Evolutionary conservation across 2,329 filamentous ascomycete genomes (phyloP).

Genomic region (Fusarium coicis): DNA sequence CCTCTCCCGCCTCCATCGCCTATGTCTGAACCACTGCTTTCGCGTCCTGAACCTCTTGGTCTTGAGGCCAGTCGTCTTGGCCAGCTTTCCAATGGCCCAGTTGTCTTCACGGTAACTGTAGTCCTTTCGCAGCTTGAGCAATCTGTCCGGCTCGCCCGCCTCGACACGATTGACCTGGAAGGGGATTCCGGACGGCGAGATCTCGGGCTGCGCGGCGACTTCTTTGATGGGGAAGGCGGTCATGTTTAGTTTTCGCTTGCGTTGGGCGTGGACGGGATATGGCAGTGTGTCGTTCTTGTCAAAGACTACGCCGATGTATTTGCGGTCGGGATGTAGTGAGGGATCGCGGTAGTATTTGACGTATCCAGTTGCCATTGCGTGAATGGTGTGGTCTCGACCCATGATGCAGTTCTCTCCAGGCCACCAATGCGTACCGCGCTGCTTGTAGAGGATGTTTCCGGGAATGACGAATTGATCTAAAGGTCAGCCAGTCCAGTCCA

Average conservation of each 20-base stretch:
- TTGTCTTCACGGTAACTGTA: slow-evolving; percentile 71
- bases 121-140: slow-evolving; percentile 62
- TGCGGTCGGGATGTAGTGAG: slow-evolving; percentile 80
- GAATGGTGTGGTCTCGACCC: slow-evolving; percentile 96
- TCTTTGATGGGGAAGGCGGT: slow-evolving; percentile 62
- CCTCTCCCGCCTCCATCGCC: slow-evolving; percentile 56
- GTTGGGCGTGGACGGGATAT: slow-evolving; percentile 76
- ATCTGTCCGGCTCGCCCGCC: slow-evolving; percentile 56
- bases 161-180: slow-evolving; percentile 57
- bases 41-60: slow-evolving; percentile 63
- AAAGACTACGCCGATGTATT: slow-evolving; percentile 95
- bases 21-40: slow-evolving; percentile 59
- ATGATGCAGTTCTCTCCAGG: slow-evolving; percentile 95
- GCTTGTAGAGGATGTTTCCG: slow-evolving; percentile 98
- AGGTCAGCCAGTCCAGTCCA: slow-evolving; percentile 19
- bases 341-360: slow-evolving; percentile 98
- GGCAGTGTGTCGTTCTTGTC: slow-evolving; percentile 84
- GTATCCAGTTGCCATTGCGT: slow-evolving; percentile 84
- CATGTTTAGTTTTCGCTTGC: slow-evolving; percentile 81
- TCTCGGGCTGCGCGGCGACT: slow-evolving; percentile 49
- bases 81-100: slow-evolving; percentile 67
- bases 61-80: slow-evolving; percentile 61
- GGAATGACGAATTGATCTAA: slow-evolving; percentile 91
- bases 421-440: slow-evolving; percentile 93
- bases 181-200: slow-evolving; percentile 64